Evolutionary conservation across 345 rosid species (phyloP).

Genomic region (Melastoma malabathricum): DNA sequence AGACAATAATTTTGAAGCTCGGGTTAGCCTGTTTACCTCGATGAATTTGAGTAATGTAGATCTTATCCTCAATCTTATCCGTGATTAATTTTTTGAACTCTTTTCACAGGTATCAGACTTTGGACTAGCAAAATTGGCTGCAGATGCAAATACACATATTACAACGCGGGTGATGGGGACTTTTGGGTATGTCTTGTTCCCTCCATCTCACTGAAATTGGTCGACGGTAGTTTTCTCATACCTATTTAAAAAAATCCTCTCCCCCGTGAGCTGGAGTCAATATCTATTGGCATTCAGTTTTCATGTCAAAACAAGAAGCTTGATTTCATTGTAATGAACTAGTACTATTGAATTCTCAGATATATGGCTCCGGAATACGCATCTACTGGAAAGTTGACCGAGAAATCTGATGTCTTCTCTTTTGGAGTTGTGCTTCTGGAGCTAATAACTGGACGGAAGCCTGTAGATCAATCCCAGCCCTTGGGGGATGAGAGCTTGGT

Average conservation of each 20-base stretch:
- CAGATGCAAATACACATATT: slow-evolving; percentile 72
- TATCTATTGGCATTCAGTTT: too few species aligned
- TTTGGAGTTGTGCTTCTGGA: slow-evolving; percentile 90
- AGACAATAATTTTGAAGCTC: slow-evolving; percentile 77
- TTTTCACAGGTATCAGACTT: slow-evolving; percentile 79
- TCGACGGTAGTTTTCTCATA: too few species aligned
- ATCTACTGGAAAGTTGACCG: slow-evolving; percentile 86
- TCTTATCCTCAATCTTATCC: slow-evolving; percentile 7
- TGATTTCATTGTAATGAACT: too few species aligned
- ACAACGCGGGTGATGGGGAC: slow-evolving; percentile 98
- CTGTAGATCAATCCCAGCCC: slow-evolving; percentile 83
- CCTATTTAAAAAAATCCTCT: too few species aligned
- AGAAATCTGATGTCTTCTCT: slow-evolving; percentile 90
- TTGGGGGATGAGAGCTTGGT: slow-evolving; percentile 92
- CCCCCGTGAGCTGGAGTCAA: too few species aligned
- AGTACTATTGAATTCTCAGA: slow-evolving; percentile 20
- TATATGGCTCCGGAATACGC: slow-evolving; percentile 99
- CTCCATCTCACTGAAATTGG: neutral
- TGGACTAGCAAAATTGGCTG: slow-evolving; percentile 91
- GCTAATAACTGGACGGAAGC: slow-evolving; percentile 87
- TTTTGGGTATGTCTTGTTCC: slow-evolving; percentile 52
- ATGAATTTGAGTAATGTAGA: too few species aligned
- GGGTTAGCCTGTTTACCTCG: slow-evolving; percentile 27
- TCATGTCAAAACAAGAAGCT: too few species aligned
- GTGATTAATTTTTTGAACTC: slow-evolving; percentile 6